These are phyloP conservation scores for Cladosporium sp. DNA, from an alignment of 2,329 filamentous ascomycete species.

Conservation along the genomic window DNA sequence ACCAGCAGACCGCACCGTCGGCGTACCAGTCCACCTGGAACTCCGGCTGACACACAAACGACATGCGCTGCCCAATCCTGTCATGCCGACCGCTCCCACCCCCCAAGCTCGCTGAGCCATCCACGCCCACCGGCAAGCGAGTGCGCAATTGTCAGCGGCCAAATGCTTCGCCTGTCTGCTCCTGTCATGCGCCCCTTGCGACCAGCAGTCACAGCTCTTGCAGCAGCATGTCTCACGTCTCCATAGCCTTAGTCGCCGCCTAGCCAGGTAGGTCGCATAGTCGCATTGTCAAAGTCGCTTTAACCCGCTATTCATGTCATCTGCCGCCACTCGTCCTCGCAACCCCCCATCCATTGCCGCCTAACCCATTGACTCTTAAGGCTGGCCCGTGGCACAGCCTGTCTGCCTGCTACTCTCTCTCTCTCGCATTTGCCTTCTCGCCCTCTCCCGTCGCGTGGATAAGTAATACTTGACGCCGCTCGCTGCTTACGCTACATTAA, in stretches of 20 bases:
- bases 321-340: constrained; percentile 5
- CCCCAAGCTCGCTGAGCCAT: background rate
- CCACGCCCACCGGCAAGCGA: constrained; percentile 4
- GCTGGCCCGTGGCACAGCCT: constrained; percentile 11
- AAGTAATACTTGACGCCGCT: background rate
- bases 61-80: background rate
- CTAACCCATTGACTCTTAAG: constrained; percentile 14
- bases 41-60: constrained; percentile 9
- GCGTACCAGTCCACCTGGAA: background rate
- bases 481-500: background rate
- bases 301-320: constrained; percentile 9
- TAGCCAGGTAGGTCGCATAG: constrained; percentile 2
- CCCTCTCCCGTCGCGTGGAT: constrained; percentile 1
- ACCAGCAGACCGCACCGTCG: too few species aligned
- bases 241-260: constrained; percentile 3
- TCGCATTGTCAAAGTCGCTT: constrained; percentile 8
- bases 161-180: background rate
- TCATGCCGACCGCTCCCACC: background rate
- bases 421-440: constrained; percentile 12
- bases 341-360: constrained; percentile 6
- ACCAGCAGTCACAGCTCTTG: constrained; percentile 6
- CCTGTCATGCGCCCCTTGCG: constrained; percentile 14
- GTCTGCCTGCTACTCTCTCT: background rate
- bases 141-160: constrained; percentile 12
- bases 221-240: constrained; percentile 12